Evolutionary conservation across 495 filamentous ascomycete genomes (phyloP).

Genomic region (Penicillium manginii): DNA sequence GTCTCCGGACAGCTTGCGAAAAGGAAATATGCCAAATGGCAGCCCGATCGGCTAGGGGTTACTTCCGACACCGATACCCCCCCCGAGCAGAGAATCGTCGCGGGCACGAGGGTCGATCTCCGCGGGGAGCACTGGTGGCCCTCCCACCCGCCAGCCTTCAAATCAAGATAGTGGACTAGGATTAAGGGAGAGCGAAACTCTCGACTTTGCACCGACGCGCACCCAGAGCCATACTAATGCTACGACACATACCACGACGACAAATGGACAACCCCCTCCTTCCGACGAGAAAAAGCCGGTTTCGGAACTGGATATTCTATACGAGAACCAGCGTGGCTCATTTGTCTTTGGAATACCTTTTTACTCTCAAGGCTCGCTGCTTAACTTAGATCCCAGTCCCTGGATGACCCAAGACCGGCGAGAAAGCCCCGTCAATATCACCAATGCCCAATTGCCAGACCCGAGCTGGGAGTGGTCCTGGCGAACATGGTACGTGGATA

Average conservation of each 20-base stretch:
- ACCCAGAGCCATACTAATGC: slow-evolving; percentile 27
- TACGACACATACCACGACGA: slow-evolving; percentile 22
- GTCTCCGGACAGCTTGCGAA: slow-evolving; percentile 53
- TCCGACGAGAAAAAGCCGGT: slow-evolving; percentile 11
- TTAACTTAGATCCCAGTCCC: slow-evolving; percentile 80
- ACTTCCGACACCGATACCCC: slow-evolving; percentile 26
- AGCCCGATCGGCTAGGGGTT: slow-evolving; percentile 51
- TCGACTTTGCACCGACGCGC: slow-evolving; percentile 23
- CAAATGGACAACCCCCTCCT: slow-evolving; percentile 20
- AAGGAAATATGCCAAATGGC: slow-evolving; percentile 67
- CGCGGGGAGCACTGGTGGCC: slow-evolving; percentile 24
- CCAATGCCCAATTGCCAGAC: slow-evolving; percentile 90
- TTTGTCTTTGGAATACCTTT: slow-evolving; percentile 89
- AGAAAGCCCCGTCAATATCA: slow-evolving; percentile 80
- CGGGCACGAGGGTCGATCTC: slow-evolving; percentile 26
- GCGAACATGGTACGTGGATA: slow-evolving; percentile 93
- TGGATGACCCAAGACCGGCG: slow-evolving; percentile 81
- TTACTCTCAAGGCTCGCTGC: slow-evolving; percentile 83
- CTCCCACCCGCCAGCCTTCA: slow-evolving; percentile 14
- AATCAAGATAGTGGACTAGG: slow-evolving; percentile 17
- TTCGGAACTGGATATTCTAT: slow-evolving; percentile 81
- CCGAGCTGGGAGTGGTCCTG: slow-evolving; percentile 97
- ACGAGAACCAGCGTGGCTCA: slow-evolving; percentile 87
- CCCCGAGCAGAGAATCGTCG: slow-evolving; percentile 27
- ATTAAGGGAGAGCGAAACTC: slow-evolving; percentile 15